Evolutionary conservation across 352 stramenopile genomes (phyloP), one percentile per base, ranked within the genome.

Genomic region (Pythium vanterpoolii): DNA sequence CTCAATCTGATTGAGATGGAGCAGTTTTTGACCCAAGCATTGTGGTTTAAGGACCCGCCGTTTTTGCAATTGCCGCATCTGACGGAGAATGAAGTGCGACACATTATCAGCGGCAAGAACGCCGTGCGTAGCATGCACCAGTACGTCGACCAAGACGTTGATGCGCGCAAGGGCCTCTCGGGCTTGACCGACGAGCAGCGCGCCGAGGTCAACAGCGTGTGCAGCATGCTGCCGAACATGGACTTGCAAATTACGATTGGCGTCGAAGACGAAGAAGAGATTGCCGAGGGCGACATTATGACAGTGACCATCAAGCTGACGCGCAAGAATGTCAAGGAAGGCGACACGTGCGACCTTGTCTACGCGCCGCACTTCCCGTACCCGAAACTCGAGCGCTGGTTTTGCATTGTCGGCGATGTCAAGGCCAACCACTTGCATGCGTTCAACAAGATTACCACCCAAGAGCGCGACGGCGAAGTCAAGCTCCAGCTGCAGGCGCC

Each of bases 251-350:
- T 95, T 64, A 89, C 96, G 58, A 93, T 92, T 40, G 95, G 96
- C 36, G 83, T 95, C 14, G 86, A 95, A 27, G 84, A 95, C 48
- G 87, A 96, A 67, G 79, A 96, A 46, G 90, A 98, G 56, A 98
- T 99, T 59, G 98, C 97, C n/a, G 97, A 99, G 66, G 94, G 96
- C 30, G 97, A 99, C 86, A 90, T 99, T 50, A 98, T 98, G 72
- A 99, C 97, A 44, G 90, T 99, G 45, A 93, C 87, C 23, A 95
- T 99, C 51, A 98, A 90, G 64, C 72, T 99, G 13, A 98, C 87
- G 36, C 93, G 97, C 47, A 97, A 98, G 76, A 99, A 99, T 71
- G 78, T 99, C 7, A 83, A 92, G 39, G 91, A 98, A 34, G 95
- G 92, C 46, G 94, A 98, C 74, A 97, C 89, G 52, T 96, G 85